Conservation (phyloP, 129 eudicot genomes). For the Arctium lappa region DNA sequence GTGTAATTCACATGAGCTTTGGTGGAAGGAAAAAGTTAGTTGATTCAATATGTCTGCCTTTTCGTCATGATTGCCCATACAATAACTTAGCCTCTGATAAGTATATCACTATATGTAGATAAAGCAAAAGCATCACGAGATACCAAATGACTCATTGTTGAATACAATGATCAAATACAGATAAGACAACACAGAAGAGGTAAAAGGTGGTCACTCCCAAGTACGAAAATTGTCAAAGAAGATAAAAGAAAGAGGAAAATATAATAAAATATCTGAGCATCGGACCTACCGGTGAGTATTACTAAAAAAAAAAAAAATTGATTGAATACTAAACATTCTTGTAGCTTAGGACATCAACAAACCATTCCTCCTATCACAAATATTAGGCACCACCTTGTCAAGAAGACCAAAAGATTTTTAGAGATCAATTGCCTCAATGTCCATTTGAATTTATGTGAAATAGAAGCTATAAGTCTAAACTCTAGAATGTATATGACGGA, state of each 20-base stretch:
- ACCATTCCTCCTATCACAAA: not conserved
- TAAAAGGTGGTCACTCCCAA: not conserved
- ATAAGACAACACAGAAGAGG: not conserved
- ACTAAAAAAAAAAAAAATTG: not conserved
- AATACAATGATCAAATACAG: not conserved
- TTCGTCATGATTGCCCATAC: not conserved
- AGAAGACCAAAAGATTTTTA: not conserved
- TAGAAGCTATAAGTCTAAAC: not conserved
- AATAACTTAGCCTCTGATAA: not conserved
- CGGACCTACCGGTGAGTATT: not conserved
- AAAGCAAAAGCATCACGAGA: not conserved
- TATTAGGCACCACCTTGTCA: not conserved
- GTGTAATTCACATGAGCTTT: not conserved
- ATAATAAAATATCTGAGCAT: no score
- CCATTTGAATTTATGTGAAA: not conserved
- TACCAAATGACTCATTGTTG: not conserved
- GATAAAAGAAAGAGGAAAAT: not conserved
- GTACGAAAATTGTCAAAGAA: not conserved
- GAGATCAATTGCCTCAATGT: not conserved
- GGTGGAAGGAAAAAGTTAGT: not conserved
- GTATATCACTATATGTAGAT: not conserved
- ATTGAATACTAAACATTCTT: not conserved
- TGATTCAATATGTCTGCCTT: not conserved
- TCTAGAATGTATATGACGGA: not conserved
- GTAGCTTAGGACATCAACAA: not conserved